These are phyloP conservation scores for Ascochyta rabiei DNA, from an alignment of 2,329 filamentous ascomycete species.

Conservation along the genomic window DNA sequence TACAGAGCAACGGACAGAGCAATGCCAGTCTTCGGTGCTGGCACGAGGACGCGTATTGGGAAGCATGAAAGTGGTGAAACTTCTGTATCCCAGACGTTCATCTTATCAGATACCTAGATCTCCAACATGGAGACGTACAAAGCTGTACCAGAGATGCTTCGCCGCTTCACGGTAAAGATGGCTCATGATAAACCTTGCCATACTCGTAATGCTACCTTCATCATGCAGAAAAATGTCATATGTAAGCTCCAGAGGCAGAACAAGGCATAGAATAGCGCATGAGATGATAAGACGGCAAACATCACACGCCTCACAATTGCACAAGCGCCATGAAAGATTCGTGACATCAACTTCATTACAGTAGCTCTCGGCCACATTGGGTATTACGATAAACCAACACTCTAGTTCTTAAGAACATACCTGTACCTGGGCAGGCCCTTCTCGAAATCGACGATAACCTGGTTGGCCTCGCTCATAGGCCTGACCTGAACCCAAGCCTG, in stretches of 20 bases:
- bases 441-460: slow-evolving; percentile 48
- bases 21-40: slow-evolving; percentile 48
- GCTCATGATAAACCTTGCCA: slow-evolving; percentile 30
- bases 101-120: not conserved
- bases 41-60: slow-evolving; percentile 43
- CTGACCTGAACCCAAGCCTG: slow-evolving; percentile 52
- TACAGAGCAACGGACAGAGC: slow-evolving; percentile 28
- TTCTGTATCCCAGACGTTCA: not conserved
- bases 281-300: not conserved
- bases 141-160: slow-evolving; percentile 25
- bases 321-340: not conserved
- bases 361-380: slow-evolving; percentile 6
- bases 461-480: slow-evolving; percentile 47
- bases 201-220: slow-evolving; percentile 22
- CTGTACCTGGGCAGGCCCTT: slow-evolving; percentile 52
- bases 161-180: slow-evolving; percentile 24
- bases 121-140: slow-evolving; percentile 30
- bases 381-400: slow-evolving; percentile 11
- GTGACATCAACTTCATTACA: slow-evolving; percentile 14
- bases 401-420: slow-evolving; percentile 45
- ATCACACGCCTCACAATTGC: not conserved
- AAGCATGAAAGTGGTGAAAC: slow-evolving; percentile 20
- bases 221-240: slow-evolving; percentile 17
- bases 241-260: not conserved
- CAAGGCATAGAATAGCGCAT: not conserved